Evolutionary conservation across 192 early-diverging fungal species (phyloP).

Genomic region (Lobosporangium transversale): DNA sequence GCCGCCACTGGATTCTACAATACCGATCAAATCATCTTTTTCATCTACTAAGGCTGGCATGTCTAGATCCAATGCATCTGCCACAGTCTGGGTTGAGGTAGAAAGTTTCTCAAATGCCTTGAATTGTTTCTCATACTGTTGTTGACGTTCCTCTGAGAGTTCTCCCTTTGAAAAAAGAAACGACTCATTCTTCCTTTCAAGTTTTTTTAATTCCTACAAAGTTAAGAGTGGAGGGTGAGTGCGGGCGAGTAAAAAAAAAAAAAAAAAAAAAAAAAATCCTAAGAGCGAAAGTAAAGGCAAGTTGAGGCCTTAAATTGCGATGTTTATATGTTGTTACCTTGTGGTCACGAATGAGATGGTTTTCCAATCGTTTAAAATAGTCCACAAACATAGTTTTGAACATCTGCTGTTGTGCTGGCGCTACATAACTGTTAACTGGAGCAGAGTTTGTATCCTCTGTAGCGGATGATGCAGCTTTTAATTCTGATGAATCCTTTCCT

Average conservation of each 20-base stretch:
- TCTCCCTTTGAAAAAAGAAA: conserved; percentile 84
- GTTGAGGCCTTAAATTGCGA: no score
- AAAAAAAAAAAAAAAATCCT: no score
- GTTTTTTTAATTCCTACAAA: conserved; percentile 68
- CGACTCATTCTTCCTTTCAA: conserved; percentile 82
- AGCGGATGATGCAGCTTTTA: conserved; percentile 7
- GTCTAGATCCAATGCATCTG: conserved; percentile 76
- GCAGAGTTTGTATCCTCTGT: conserved; percentile 13
- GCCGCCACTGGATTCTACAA: conserved; percentile 21
- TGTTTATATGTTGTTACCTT: no score
- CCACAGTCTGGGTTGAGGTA: conserved; percentile 59
- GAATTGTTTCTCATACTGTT: conserved; percentile 73
- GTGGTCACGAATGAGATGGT: conserved; percentile 74
- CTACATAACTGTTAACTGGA: conserved; percentile 40
- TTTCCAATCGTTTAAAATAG: conserved; percentile 70
- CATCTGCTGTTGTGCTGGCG: conserved; percentile 42
- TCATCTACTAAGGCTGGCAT: conserved; percentile 85
- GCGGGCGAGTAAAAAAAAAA: neutral
- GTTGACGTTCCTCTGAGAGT: conserved; percentile 80
- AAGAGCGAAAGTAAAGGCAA: no score
- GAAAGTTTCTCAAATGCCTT: conserved; percentile 78
- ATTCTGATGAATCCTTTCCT: no score
- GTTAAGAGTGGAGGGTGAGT: neutral
- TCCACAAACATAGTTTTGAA: conserved; percentile 63
- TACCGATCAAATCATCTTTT: conserved; percentile 56